Evolutionary conservation across 345 rosid genomes (phyloP).

Genomic region (Bretschneidera sinensis): DNA sequence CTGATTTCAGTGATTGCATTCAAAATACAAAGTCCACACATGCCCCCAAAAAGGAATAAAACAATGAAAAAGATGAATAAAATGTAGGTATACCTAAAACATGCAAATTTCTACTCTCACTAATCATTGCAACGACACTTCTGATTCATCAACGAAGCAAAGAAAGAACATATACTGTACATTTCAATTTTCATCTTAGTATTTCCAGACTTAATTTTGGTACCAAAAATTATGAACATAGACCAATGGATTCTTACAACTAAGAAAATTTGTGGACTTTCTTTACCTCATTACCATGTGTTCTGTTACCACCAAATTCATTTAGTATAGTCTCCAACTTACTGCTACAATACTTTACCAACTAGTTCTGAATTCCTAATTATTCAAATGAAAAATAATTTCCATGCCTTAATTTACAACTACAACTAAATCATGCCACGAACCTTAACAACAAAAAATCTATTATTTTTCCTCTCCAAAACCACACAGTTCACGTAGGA

Average conservation of each 20-base stretch:
- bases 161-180: background rate
- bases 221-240: background rate
- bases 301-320: background rate
- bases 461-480: background rate
- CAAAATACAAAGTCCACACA: background rate
- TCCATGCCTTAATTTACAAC: background rate
- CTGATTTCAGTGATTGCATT: slow-evolving; percentile 19
- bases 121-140: background rate
- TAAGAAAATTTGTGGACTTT: background rate
- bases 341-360: background rate
- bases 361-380: background rate
- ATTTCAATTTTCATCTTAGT: background rate
- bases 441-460: background rate
- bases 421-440: background rate
- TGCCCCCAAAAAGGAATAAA: background rate
- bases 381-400: background rate
- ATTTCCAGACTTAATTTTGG: background rate
- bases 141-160: background rate
- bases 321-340: background rate
- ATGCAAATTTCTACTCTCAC: background rate
- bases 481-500: background rate
- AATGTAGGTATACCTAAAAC: background rate
- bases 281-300: background rate
- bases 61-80: background rate
- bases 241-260: background rate